phyloP scores from a whole-genome alignment of 805 yeast species.

The Candida sanyiensis region DNA sequence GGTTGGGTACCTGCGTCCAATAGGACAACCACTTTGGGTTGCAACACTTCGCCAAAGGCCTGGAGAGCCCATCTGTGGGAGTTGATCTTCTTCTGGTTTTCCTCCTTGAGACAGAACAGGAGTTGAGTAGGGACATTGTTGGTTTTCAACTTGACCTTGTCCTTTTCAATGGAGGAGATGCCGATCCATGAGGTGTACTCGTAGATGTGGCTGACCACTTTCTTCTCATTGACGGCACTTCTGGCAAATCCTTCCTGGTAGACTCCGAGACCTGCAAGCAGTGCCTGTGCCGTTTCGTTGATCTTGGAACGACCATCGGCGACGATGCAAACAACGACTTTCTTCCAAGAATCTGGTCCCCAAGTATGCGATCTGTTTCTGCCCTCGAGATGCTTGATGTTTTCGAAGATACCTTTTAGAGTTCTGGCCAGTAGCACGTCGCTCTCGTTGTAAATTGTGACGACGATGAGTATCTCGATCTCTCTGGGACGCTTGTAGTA shows the following conservation, averaged over 20 bases:
- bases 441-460: conserved; percentile 88
- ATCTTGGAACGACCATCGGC: conserved; percentile 90
- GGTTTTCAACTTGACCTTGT: conserved; percentile 60
- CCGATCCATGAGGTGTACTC: conserved; percentile 94
- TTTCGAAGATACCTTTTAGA: conserved; percentile 84
- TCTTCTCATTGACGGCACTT: conserved; percentile 75
- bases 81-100: conserved; percentile 83
- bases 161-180: conserved; percentile 57
- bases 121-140: conserved; percentile 80
- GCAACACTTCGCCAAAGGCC: conserved; percentile 76
- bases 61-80: conserved; percentile 97
- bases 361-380: conserved; percentile 66
- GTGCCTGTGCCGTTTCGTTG: conserved; percentile 69
- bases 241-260: conserved; percentile 96
- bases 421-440: conserved; percentile 80
- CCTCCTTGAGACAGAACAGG: conserved; percentile 84
- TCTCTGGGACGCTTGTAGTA: conserved; percentile 72
- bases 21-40: conserved; percentile 78
- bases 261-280: conserved; percentile 81
- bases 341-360: conserved; percentile 97
- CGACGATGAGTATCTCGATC: conserved; percentile 80
- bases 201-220: conserved; percentile 82
- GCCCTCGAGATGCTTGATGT: conserved; percentile 66
- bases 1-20: conserved; percentile 96
- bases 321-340: conserved; percentile 81